Conservation (phyloP, 305 asterid species). For the Lippia alba region DNA sequence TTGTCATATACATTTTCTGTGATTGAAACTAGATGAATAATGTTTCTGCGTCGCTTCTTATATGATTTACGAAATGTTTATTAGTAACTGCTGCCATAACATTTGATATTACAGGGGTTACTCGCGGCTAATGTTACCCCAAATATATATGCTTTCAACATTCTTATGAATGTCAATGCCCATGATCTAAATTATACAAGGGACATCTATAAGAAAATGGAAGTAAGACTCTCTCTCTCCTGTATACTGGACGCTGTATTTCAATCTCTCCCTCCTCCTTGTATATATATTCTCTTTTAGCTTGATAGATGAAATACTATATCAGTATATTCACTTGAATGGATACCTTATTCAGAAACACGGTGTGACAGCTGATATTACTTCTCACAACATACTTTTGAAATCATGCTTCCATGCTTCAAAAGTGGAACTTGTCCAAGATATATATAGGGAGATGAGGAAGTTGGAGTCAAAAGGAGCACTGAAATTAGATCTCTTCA, state of each 20-base stretch:
- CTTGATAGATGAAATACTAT: constrained; percentile 28
- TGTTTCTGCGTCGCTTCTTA: constrained; percentile 20
- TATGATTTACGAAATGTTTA: constrained; percentile 21
- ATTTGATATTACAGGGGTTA: constrained; percentile 65
- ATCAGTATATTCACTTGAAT: constrained; percentile 37
- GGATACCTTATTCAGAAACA: constrained; percentile 58
- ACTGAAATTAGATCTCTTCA: constrained; percentile 83
- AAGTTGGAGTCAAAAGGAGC: constrained; percentile 67
- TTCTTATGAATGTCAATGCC: constrained; percentile 96
- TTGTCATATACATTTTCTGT: constrained; percentile 23
- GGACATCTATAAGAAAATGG: constrained; percentile 75
- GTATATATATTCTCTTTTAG: constrained; percentile 10
- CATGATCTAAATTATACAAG: constrained; percentile 77
- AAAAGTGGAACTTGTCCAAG: constrained; percentile 82
- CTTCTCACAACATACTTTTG: constrained; percentile 86
- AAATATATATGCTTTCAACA: constrained; percentile 77
- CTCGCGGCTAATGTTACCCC: constrained; percentile 67
- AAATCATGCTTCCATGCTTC: constrained; percentile 86
- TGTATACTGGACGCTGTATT: constrained; percentile 24
- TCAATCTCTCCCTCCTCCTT: constrained; percentile 19
- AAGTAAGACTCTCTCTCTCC: constrained; percentile 54
- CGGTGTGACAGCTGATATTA: constrained; percentile 70
- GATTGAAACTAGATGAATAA: constrained; percentile 23
- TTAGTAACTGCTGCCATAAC: constrained; percentile 36
- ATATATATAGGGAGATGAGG: constrained; percentile 64